A percentile compares a stretch with the other conserved stretches of the same genome.
Conservation (phyloP, 164 flowering plant genomes). For the Pachysandra terminalis region DNA sequence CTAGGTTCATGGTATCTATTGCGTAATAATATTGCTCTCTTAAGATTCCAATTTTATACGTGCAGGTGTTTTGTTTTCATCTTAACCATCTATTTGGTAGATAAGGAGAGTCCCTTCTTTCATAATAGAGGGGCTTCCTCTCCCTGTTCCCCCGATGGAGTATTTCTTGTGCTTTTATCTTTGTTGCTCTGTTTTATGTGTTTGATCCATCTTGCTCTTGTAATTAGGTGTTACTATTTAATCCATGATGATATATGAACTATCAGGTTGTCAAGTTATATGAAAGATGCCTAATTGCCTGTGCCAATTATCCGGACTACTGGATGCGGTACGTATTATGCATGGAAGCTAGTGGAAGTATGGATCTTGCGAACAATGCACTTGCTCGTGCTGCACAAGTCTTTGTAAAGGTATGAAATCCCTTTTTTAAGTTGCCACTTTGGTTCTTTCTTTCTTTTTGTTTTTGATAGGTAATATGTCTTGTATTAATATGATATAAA, state of each 20-base stretch:
- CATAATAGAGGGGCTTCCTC: too few relatives aligned
- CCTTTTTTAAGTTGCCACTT: too few relatives aligned
- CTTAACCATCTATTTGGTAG: slow-evolving; percentile 93
- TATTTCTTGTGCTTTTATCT: slow-evolving; percentile 78
- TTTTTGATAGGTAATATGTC: too few relatives aligned
- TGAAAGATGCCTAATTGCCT: slow-evolving; percentile 95
- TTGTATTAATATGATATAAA: too few relatives aligned
- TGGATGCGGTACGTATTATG: slow-evolving; percentile 89
- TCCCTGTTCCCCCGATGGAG: slow-evolving; percentile 78
- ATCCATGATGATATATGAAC: slow-evolving; percentile 15
- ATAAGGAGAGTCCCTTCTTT: slow-evolving; percentile 99
- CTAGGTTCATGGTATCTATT: slow-evolving; percentile 74
- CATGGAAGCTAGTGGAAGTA: slow-evolving; percentile 85
- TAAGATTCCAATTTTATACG: slow-evolving; percentile 88
- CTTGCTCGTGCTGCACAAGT: slow-evolving; percentile 98
- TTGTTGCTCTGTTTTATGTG: slow-evolving; percentile 29
- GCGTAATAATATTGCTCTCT: slow-evolving; percentile 40
- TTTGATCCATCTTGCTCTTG: slow-evolving; percentile 8
- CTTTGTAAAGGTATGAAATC: slow-evolving; percentile 76
- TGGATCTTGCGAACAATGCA: slow-evolving; percentile 92
- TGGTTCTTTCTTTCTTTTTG: too few relatives aligned
- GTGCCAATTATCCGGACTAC: slow-evolving; percentile 95
- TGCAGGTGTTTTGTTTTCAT: slow-evolving; percentile 94
- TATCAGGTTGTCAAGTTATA: slow-evolving; percentile 88
- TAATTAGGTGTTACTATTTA: slow-evolving; percentile 4